A percentile compares a stretch with the other conserved stretches of the same genome.
These are phyloP conservation scores for Hanseniaspora valbyensis DNA, from an alignment of 805 yeast species.

Conservation along the genomic window DNA sequence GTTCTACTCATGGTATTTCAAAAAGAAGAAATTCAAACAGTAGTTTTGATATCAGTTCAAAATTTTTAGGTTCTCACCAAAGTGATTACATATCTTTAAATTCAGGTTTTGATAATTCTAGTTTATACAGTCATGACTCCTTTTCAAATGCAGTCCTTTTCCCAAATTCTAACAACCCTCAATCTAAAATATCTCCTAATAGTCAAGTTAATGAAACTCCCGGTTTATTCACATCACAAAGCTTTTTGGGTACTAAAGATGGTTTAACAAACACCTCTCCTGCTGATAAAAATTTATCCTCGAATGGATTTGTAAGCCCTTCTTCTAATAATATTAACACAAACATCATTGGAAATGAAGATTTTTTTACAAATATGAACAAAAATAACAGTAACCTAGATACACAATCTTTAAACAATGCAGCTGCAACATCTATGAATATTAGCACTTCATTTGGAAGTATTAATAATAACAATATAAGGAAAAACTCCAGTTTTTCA, in stretches of 20 bases:
- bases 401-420: neutral
- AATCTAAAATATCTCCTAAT: neutral
- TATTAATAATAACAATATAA: neutral
- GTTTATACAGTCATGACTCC: slow-evolving; percentile 11
- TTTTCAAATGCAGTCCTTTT: slow-evolving; percentile 7
- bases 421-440: neutral
- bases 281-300: neutral
- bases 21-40: slow-evolving; percentile 5
- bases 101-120: slow-evolving; percentile 6
- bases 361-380: neutral
- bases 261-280: neutral
- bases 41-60: slow-evolving; percentile 1
- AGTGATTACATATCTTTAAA: neutral
- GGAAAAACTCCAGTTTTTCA: neutral
- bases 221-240: neutral
- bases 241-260: neutral
- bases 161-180: neutral
- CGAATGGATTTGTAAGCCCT: neutral
- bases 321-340: neutral
- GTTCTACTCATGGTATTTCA: neutral
- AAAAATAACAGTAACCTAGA: neutral
- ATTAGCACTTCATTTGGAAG: neutral
- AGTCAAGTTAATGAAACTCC: neutral
- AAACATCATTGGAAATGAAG: neutral
- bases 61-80: slow-evolving; percentile 2